Conservation (phyloP, 495 filamentous ascomycete genomes). For the Lichenothelia convexa region DNA sequence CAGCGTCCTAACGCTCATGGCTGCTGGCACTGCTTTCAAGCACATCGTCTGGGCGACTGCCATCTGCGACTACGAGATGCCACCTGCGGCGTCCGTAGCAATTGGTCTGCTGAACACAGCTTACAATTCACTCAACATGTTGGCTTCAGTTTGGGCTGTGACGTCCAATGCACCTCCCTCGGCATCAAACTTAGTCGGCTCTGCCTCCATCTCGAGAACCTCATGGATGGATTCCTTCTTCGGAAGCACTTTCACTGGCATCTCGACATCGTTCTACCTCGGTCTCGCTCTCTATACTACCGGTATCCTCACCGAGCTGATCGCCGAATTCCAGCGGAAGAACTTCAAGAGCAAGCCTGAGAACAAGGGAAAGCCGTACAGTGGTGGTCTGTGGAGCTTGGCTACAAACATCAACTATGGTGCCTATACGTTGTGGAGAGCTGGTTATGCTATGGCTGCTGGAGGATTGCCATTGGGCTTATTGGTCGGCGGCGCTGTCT, state of each 20-base stretch:
- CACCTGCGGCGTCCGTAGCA: background rate
- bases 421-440: slow-evolving; percentile 8
- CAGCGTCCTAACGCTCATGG: slow-evolving; percentile 1
- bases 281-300: slow-evolving; percentile 1
- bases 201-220: background rate
- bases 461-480: slow-evolving; percentile 1
- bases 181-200: background rate
- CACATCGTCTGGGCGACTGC: slow-evolving; percentile 7
- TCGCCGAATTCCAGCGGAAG: slow-evolving; percentile 6
- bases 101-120: slow-evolving; percentile 5
- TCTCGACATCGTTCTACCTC: too few species aligned
- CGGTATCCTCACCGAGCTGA: slow-evolving; percentile 4
- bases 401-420: slow-evolving; percentile 9
- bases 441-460: slow-evolving; percentile 1
- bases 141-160: slow-evolving; percentile 4
- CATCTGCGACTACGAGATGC: slow-evolving; percentile 2
- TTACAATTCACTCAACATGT: slow-evolving; percentile 6
- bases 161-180: slow-evolving; percentile 3
- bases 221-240: too few species aligned
- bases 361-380: slow-evolving; percentile 8
- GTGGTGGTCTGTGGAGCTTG: slow-evolving; percentile 4
- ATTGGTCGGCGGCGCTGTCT: background rate
- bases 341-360: slow-evolving; percentile 5
- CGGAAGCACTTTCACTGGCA: too few species aligned
- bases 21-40: slow-evolving; percentile 4